Evolutionary conservation across 768 basidiomycete species (phyloP).

Genomic region (Neoboletus brunneissimus): DNA sequence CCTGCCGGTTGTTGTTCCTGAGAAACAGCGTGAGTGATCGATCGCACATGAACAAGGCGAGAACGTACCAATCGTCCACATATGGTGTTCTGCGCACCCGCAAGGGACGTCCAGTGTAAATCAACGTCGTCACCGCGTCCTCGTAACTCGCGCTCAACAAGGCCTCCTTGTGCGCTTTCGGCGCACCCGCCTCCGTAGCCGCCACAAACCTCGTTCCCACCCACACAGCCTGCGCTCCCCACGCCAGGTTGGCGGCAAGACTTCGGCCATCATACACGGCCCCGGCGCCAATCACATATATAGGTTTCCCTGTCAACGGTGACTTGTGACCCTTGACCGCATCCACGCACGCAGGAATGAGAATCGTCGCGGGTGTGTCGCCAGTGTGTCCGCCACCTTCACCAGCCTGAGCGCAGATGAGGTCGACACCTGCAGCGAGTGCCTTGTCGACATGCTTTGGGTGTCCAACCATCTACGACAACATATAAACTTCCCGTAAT

Average conservation of each 20-base stretch:
- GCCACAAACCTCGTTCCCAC: constrained; percentile 90
- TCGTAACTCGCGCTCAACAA: constrained; percentile 68
- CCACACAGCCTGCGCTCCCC: constrained; percentile 91
- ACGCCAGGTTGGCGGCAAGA: constrained; percentile 82
- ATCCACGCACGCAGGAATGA: constrained; percentile 91
- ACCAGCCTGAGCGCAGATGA: constrained; percentile 93
- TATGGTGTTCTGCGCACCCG: constrained; percentile 84
- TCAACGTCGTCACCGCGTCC: constrained; percentile 80
- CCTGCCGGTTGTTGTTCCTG: constrained; percentile 75
- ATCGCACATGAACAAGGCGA: neutral
- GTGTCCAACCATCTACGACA: constrained; percentile 79
- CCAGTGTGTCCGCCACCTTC: constrained; percentile 93
- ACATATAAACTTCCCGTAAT: neutral
- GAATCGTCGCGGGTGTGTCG: constrained; percentile 75
- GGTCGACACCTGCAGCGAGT: constrained; percentile 79
- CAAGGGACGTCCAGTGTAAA: constrained; percentile 87
- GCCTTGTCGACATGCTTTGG: constrained; percentile 86
- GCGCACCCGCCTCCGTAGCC: constrained; percentile 73
- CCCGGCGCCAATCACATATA: constrained; percentile 89
- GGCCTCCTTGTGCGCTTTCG: constrained; percentile 81
- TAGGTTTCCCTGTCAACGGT: constrained; percentile 75
- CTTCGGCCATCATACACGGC: constrained; percentile 88
- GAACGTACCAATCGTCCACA: constrained; percentile 74
- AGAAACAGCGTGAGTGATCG: neutral
- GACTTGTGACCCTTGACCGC: constrained; percentile 72